Evolutionary conservation across 495 filamentous ascomycete genomes (phyloP), one percentile per base, ranked within the genome.

Genomic region (Penicillium samsonianum): DNA sequence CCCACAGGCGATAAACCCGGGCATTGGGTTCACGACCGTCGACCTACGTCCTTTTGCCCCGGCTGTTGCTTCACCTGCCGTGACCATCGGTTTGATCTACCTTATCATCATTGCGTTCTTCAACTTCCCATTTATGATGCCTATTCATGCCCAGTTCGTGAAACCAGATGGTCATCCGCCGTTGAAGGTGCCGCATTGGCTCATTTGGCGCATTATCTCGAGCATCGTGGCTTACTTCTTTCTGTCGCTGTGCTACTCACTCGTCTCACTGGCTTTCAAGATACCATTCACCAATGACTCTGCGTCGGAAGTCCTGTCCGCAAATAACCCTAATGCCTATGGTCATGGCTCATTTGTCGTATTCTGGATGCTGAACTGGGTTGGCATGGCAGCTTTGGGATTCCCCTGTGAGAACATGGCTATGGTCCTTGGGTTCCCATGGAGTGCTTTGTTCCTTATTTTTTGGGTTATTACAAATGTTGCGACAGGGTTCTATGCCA

Each of bases 391-490:
- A 19, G 84, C 85, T 0, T 64, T 90, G 10, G 86, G 87, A 0
- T 72, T 90, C 4, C 85, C 87, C 0, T 88, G 84, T 57, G 86
- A 90, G 75, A 90, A 90, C 60, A 85, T 87, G 63, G 84, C 81
- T 0, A 90, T 90, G 85, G 60, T 89, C 14, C 64, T 89, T 4
- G 87, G 87, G 0, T 73, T 80, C 53, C 87, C 86, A 0, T 90
- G 83, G 82, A 87, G 83, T 10, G 79, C 84, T 1, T 71, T 89
- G 16, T 90, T 87, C 80, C 67, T 91, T 4, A 88, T 91, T 56
- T 90, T 90, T 65, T 90, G 86, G 87, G 84, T 90, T 26, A 87
- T 90, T 50, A 85, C 82, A 3, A 90, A 90, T 65, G 85, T 89
- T 4, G 68, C 79, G 0, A 87, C 84, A 0, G 75, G 77, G 0